Conservation (phyloP, 164 flowering plant species). For the Tetrastigma voinierianum region DNA sequence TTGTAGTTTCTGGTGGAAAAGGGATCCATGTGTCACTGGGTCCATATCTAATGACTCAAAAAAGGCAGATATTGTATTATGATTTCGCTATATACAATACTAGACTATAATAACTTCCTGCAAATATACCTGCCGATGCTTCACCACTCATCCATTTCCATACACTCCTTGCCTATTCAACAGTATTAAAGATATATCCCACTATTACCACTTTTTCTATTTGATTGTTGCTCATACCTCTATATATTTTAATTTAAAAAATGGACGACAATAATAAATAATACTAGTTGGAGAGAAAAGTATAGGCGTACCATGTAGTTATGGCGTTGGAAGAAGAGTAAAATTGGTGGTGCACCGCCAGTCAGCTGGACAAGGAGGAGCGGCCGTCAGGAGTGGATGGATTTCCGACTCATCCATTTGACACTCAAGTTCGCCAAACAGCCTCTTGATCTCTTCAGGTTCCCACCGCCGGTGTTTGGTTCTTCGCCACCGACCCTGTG, state of each 20-base stretch:
- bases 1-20: too few species aligned
- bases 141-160: neutral
- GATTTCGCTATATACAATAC: too few species aligned
- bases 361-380: slow-evolving; percentile 41
- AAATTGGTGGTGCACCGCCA: slow-evolving; percentile 17
- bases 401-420: slow-evolving; percentile 32
- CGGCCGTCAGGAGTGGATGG: slow-evolving; percentile 31
- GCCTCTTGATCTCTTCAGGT: slow-evolving; percentile 60
- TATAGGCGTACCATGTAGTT: slow-evolving; percentile 24
- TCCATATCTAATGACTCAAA: too few species aligned
- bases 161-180: neutral
- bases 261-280: too few species aligned
- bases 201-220: too few species aligned
- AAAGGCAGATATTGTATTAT: too few species aligned
- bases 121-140: neutral
- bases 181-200: neutral
- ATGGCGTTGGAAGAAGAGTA: slow-evolving; percentile 9
- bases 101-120: too few species aligned
- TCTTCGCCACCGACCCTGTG: slow-evolving; percentile 17
- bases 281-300: neutral
- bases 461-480: slow-evolving; percentile 25
- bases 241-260: too few species aligned
- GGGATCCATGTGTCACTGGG: too few species aligned
- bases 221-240: too few species aligned
- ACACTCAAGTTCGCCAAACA: slow-evolving; percentile 91